Evolutionary conservation across 768 basidiomycete genomes (phyloP), one percentile per base, ranked within the genome.

Genomic region (Leccinellum albellum): DNA sequence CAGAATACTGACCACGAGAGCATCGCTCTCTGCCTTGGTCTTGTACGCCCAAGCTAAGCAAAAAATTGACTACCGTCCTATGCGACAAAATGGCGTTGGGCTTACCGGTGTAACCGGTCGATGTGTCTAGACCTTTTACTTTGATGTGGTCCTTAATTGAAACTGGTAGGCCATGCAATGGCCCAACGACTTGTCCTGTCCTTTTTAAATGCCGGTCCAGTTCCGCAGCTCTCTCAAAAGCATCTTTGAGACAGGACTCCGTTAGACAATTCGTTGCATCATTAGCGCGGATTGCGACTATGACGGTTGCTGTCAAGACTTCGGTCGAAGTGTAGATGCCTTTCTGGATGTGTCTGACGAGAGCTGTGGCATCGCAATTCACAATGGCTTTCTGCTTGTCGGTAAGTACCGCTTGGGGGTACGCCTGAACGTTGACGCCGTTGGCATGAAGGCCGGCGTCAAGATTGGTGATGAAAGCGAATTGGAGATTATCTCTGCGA

Each of bases 171-270:
- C 75, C 77, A 51, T 79, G 78, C 23, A 79, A 61, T 6, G 77
- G 78, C n/a, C 78, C 78, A 9, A 82, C 69, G 26, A 77, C 72
- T 42, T 75, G 70, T 17, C 83, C 82, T 0, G 80, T 84, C 54
- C 70, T 59, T 15, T 63, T 53, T 31, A 81, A 65, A 64, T 81
- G 65, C 23, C 70, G 74, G 62, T 86, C 84, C 21, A 86, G 71
- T 59, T 82, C 72, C 50, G 63, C 69, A 4, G 85, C 85, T 42
- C 76, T 72, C 51, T 66, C 59, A 44, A 82, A 67, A 4, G 76
- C 81, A n/a, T 79, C 74, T 21, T 81, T 77, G 58, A 84, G 73
- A 58, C 83, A 84, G 50, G 85, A 79, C 57, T 86, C 83, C 15
- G 82, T 81, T 21, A 84, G 67, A 62, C 83, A 84, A 59, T 81